Evolutionary conservation across 306 rosid species (phyloP), one percentile per base, ranked within the genome.

Genomic region (Lupinus albus): DNA sequence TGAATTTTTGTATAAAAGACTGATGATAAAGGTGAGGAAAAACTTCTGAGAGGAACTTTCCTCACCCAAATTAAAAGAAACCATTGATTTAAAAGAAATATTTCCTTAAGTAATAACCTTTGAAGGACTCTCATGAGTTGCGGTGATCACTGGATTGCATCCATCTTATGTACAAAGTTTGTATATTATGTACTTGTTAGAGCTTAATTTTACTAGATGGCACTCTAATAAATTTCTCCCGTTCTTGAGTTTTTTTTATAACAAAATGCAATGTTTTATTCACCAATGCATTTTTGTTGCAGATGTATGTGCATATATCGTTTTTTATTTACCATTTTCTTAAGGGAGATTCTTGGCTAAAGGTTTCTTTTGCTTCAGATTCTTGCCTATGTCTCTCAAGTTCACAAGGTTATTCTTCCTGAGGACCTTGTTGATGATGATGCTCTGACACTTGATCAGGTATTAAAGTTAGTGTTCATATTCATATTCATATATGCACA

Each of bases 301-400:
- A 25, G 50, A 71, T 53, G 30, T 64, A 11, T 71, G 28, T 28
- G 67, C 75, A 15, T 38, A 13, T 45, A 16, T 57, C 63, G 45
- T 16, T 66, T 67, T 49, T 20, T 67, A 21, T 49, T 54, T 60
- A 47, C 55, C 70, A 38, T 67, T 50, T 66, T 33, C 55, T 41
- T 73, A 13, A 64, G 52, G 65, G 64, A 64, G 45, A 60, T 54
- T 11, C 60, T 60, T 59, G 63, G 65, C 64, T 74, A 38, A 74
- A 46, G 70, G 45, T 65, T 61, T 58, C 36, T 62, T 60, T 61
- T 61, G 73, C 65, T 54, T 77, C 85, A 94, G 99, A 76, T 94
- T 75, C 76, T 90, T 74, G 96, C 99, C 48, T 94, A 86, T 85
- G 99, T 94, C 49, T 90, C 99, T 60, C 96, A 94, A 94, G 99